Evolutionary conservation across 257 asterid genomes (phyloP).

Genomic region (Cinchona pubescens): DNA sequence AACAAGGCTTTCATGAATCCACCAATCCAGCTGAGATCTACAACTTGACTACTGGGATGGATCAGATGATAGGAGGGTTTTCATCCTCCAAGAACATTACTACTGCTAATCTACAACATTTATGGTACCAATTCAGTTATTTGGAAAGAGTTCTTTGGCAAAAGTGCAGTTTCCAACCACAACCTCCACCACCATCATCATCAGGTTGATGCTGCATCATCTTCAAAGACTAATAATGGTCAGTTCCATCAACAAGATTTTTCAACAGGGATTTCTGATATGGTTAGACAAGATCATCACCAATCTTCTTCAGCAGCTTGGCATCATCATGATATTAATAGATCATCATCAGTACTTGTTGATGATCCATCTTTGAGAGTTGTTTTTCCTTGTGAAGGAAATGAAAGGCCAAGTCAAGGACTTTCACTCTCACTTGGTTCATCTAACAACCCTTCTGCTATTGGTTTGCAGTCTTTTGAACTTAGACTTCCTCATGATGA

Average conservation of each 20-base stretch:
- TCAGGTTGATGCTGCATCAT: constrained; percentile 21
- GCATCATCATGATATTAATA: constrained; percentile 33
- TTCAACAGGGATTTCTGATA: constrained; percentile 23
- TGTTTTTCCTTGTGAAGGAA: constrained; percentile 69
- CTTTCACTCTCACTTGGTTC: constrained; percentile 77
- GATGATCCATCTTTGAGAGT: constrained; percentile 53
- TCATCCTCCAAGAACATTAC: constrained; percentile 40
- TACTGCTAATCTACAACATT: constrained; percentile 25
- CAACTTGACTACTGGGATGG: constrained; percentile 50
- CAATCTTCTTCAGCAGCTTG: constrained; percentile 20
- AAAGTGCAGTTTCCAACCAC: constrained; percentile 13
- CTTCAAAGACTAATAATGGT: constrained; percentile 35
- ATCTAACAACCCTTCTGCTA: constrained; percentile 50
- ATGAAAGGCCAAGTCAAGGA: constrained; percentile 81
- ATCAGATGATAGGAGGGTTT: constrained; percentile 75
- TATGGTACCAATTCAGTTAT: constrained; percentile 17
- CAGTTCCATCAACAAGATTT: constrained; percentile 31
- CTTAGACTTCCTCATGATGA: constrained; percentile 42
- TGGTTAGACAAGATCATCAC: constrained; percentile 21
- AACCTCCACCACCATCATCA: constrained; percentile 12
- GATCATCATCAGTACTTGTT: constrained; percentile 31
- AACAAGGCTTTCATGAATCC: constrained; percentile 33
- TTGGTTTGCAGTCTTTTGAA: constrained; percentile 64
- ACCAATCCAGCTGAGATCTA: constrained; percentile 59
- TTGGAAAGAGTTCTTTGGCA: constrained; percentile 51